Base-by-base conservation (phyloP, 352 stramenopile species). In the Globisporangium cystogenes region DNA sequence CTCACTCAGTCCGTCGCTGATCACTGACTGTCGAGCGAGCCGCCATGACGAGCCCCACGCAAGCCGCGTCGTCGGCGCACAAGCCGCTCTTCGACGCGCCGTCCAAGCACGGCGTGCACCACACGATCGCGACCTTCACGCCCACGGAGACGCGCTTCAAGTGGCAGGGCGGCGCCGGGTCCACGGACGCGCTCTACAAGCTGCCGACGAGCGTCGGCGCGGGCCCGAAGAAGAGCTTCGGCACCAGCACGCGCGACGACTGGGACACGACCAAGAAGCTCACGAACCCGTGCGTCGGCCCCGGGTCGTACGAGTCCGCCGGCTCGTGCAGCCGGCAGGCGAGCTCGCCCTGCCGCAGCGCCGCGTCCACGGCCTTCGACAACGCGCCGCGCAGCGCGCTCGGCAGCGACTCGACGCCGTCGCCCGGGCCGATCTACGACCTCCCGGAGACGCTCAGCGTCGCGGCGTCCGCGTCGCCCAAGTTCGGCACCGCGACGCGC, bases 391-490 rank as follows among this genome's bases (percentile, higher is more conserved):
- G 80, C 7, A 58, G 72, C 15, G 40, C 69, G 1, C 47, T 78
- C 2, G 62, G 71, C 35, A 70, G 76, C 21, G 79, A 90, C 55
- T 62, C 64, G 27, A 90, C 82, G 41, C 71, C 76, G 18, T 87
- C 75, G 14, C 81, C 82, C 2, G 82, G 81, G 0, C 81, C 82
- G 4, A 84, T 93, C 51, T 93, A 93, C 59, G 74, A 90, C 24
- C 60, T 90, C 6, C 68, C 73, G 5, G 66, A 68, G 14, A 60
- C 72, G 2, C 70, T 86, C 31, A 72, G 80, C 37, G 64, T 57
- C 41, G 51, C 37, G 10, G 35, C 48, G 16, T 62, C 64, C 1
- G 48, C 64, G 10, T 73, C 72, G 11, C 58, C 76, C 36, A 87
- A 86, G 55, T 85, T 90, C 59, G 79, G 78, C 39, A 83, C 72